Evolutionary conservation across 1,284 basidiomycete species (phyloP), one percentile per base, ranked within the genome.

Genomic region (Exobasidium cylindrosporum): DNA sequence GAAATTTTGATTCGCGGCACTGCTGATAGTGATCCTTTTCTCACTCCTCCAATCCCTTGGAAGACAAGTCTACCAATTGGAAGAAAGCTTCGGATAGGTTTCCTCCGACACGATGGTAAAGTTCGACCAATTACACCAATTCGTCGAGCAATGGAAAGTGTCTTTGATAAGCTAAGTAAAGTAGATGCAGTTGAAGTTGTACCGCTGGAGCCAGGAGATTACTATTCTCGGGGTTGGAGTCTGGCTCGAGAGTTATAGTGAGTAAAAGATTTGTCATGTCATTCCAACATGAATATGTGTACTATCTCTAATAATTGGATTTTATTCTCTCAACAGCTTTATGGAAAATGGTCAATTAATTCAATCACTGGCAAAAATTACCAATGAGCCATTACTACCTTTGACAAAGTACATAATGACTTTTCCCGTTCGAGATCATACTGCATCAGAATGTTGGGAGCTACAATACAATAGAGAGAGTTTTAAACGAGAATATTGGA

Each of bases 241-340:
- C 30, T 72, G 1, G 64, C 67, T 52, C 63, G 70, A 32, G 60
- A 65, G 26, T 64, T 70, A 54, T 72, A 72, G 61, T 62, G 61
- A 62, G 61, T 61, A 32, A 7, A 23, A 4, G 14, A 21, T 50
- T 50, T n/a, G n/a, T n/a, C n/a, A n/a, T n/a, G n/a, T n/a, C n/a
- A n/a, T n/a, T n/a, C n/a, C n/a, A n/a, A n/a, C n/a, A n/a, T n/a
- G n/a, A n/a, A n/a, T n/a, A n/a, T n/a, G n/a, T n/a, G n/a, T n/a
- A n/a, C n/a, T n/a, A n/a, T n/a, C n/a, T n/a, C n/a, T n/a, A n/a
- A n/a, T n/a, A n/a, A n/a, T n/a, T n/a, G n/a, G n/a, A n/a, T n/a
- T n/a, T n/a, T 23, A 50, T 21, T 50, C 13, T 29, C 23, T 29
- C 13, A 14, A 4, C 60, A 62, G 61, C 59, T 72, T 71, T 53